A percentile compares a stretch with the other conserved stretches of the same genome.
Evolutionary conservation across 2,329 filamentous ascomycete genomes (phyloP).

Genomic region (Didymella pinodella): DNA sequence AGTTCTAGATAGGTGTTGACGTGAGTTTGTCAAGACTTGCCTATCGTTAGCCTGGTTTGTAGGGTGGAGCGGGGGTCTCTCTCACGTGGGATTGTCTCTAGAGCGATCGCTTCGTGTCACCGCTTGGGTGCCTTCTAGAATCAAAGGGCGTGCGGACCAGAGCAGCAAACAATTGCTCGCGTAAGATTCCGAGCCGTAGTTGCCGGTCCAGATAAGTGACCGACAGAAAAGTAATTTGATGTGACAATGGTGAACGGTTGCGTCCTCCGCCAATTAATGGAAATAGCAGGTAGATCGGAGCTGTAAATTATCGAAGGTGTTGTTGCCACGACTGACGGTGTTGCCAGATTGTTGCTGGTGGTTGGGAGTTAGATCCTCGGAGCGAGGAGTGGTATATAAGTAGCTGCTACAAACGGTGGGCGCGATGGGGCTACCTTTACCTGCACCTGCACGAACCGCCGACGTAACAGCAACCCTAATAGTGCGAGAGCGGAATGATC

Average conservation of each 20-base stretch:
- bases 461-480: background rate
- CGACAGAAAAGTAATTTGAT: background rate
- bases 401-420: background rate
- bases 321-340: background rate
- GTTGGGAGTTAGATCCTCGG: background rate
- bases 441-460: background rate
- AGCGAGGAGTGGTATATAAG: background rate
- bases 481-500: background rate
- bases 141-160: slow-evolving; percentile 1
- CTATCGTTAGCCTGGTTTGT: background rate
- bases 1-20: background rate
- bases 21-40: background rate
- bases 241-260: background rate
- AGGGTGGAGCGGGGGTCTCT: background rate
- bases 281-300: background rate
- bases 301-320: background rate
- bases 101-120: background rate
- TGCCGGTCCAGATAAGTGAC: background rate
- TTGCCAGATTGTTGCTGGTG: background rate
- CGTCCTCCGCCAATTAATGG: background rate
- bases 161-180: background rate
- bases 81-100: background rate
- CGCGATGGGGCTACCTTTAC: slow-evolving; percentile 7
- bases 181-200: background rate
- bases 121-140: background rate